These are phyloP conservation scores for Parietichytrium sp. DNA, from an alignment of 108 stramenopile genomes.

Conservation along the genomic window DNA sequence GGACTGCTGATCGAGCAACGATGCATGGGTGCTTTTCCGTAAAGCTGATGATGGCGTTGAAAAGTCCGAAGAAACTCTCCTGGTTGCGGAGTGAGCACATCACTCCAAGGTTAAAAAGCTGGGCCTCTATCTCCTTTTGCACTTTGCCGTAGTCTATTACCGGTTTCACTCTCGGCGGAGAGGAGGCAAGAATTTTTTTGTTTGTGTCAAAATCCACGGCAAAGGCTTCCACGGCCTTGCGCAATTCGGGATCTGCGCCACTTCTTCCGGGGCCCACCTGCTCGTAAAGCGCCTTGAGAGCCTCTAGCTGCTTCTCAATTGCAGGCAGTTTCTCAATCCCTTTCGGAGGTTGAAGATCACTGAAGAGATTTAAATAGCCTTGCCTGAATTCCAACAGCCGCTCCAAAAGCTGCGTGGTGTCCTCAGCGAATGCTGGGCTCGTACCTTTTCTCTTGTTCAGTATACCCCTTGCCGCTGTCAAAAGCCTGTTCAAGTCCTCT, in stretches of 20 bases:
- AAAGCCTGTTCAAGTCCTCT: no score
- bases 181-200: not conserved
- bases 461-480: no score
- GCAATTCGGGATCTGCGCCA: not conserved
- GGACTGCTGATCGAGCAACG: not conserved
- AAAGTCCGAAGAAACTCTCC: not conserved
- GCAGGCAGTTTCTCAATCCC: no score
- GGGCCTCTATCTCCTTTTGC: not conserved
- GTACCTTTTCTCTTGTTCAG: no score
- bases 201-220: not conserved
- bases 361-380: no score
- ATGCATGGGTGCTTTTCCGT: not conserved
- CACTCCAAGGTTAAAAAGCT: not conserved
- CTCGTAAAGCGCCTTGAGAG: no score
- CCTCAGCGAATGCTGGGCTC: no score
- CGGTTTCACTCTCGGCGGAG: not conserved
- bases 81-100: not conserved
- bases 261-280: not conserved
- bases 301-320: no score
- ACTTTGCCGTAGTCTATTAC: not conserved
- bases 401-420: no score
- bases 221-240: no score
- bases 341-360: no score
- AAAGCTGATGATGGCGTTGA: not conserved
- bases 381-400: no score